A percentile compares a stretch with the other conserved stretches of the same genome.
Evolutionary conservation across 306 rosid genomes (phyloP).

Genomic region (Senna siamea): DNA sequence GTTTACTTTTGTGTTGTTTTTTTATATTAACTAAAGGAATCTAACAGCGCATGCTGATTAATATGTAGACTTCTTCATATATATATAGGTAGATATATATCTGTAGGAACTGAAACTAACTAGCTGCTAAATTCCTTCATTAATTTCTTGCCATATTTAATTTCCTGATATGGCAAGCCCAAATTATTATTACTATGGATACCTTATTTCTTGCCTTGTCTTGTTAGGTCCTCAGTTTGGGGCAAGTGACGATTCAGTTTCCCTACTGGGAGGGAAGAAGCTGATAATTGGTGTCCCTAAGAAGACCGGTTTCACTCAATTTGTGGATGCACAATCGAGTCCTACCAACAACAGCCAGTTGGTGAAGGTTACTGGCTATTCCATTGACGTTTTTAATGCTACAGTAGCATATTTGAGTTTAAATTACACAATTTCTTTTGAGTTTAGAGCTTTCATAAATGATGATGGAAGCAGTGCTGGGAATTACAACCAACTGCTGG

Average conservation of each 20-base stretch:
- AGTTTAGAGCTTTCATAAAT: neutral
- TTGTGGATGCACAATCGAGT: neutral
- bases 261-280: neutral
- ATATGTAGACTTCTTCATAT: no score
- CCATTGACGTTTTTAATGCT: constrained; percentile 14
- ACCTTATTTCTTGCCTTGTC: constrained; percentile 5
- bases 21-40: no score
- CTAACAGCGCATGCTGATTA: no score
- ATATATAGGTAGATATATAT: no score
- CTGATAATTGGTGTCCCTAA: neutral
- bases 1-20: no score
- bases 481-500: neutral
- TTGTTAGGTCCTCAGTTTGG: neutral
- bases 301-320: neutral
- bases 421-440: neutral
- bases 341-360: neutral
- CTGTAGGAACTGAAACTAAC: neutral
- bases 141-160: neutral
- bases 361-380: neutral
- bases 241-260: neutral
- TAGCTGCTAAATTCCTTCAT: no score
- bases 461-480: neutral
- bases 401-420: neutral
- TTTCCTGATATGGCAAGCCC: constrained; percentile 5
- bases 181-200: neutral